Base-by-base conservation (phyloP, 2,329 filamentous ascomycete genomes). In the Tolypocladium paradoxum region DNA sequence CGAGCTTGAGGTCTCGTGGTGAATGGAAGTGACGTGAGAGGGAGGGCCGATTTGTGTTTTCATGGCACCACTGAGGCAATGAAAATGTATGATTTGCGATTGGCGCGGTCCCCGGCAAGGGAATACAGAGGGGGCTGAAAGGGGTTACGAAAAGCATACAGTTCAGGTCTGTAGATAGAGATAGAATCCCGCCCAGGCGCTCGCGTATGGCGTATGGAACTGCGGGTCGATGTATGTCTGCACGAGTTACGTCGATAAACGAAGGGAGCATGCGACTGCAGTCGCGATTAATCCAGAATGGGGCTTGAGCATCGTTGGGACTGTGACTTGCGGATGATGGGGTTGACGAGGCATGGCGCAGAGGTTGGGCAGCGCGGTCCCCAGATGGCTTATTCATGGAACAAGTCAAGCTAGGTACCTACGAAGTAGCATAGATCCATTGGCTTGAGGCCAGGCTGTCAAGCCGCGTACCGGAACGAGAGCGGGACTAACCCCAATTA, bases 181-280 rank as follows among this genome's bases (percentile, higher is more conserved):
- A 57, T 60, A 63, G 56, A 57, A 48, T 48, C 38, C 35, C 45
- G 53, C 49, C 37, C 51, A 38, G 49, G 33, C 49, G 43, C 51
- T 40, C 46, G 45, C 49, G 20, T 27, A 48, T 36, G 55, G 56
- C 58, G 60, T 54, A 55, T 49, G 55, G 55, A 50, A 54, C 54
- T 48, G 49, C 49, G 46, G 48, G 29, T 48, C 46, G 53, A 53
- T 53, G 54, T 54, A 53, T 53, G 47, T 37, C 51, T 54, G 56
- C 52, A 58, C 48, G 56, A 57, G 40, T 56, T 54, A 52, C 18
- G 37, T 31, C n/a, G 45, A 43, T 33, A 50, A 43, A 52, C 29
- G 43, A 53, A 50, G 12, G 51, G n/a, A 40, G 37, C 11, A 36
- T n/a, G 37, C 36, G 49, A 43, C 38, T 22, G 29, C 22, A 22